These are phyloP conservation scores for Ampelomyces quisqualis DNA, from an alignment of 2,329 filamentous ascomycete species.

Conservation along the genomic window DNA sequence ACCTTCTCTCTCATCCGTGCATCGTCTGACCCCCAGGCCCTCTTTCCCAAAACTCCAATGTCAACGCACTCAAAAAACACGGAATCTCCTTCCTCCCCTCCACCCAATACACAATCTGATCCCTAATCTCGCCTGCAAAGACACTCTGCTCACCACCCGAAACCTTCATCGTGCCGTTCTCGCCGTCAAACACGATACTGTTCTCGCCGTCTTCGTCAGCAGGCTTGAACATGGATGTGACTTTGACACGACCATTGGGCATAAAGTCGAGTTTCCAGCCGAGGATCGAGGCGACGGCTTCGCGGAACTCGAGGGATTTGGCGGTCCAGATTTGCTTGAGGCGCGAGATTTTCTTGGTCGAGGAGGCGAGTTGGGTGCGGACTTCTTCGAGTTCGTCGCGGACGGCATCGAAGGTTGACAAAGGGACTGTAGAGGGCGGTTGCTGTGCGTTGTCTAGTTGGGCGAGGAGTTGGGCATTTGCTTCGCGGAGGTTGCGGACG, in stretches of 20 bases:
- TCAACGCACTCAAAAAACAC: conserved; percentile 86
- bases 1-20: conserved; percentile 4
- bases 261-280: conserved; percentile 96
- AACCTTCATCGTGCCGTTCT: conserved; percentile 97
- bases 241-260: conserved; percentile 93
- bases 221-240: conserved; percentile 82
- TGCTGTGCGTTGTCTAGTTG: conserved; percentile 59
- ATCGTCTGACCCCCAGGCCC: conserved; percentile 27
- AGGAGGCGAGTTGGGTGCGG: conserved; percentile 54
- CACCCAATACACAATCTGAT: conserved; percentile 94
- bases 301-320: conserved; percentile 92
- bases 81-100: conserved; percentile 91
- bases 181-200: conserved; percentile 80
- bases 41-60: conserved; percentile 89
- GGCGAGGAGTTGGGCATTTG: conserved; percentile 79
- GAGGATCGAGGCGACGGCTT: conserved; percentile 86
- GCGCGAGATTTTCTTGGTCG: conserved; percentile 78
- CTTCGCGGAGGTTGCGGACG: conserved; percentile 72
- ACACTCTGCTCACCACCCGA: conserved; percentile 82
- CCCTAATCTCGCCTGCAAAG: conserved; percentile 81
- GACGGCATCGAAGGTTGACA: conserved; percentile 71
- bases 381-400: conserved; percentile 71
- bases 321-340: conserved; percentile 90
- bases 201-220: conserved; percentile 60
- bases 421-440: conserved; percentile 63